Conservation (phyloP, 768 basidiomycete species). For the Rubroboletus satanas region DNA sequence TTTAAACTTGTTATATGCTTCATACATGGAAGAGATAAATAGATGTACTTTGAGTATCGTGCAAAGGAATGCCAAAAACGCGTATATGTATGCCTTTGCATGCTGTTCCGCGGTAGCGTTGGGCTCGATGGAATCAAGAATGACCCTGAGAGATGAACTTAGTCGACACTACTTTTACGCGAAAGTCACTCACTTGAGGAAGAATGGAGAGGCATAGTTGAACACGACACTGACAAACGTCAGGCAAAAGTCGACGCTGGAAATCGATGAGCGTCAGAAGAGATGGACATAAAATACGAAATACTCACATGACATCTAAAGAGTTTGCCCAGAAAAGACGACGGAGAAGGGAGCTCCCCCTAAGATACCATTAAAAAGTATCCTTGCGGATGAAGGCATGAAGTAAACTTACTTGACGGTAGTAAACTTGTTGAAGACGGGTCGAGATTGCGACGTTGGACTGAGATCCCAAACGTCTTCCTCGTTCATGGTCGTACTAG, state of each 20-base stretch:
- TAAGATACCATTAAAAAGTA: slow-evolving; percentile 3
- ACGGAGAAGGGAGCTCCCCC: slow-evolving; percentile 36
- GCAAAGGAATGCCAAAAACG: slow-evolving; percentile 67
- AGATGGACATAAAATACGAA: neutral
- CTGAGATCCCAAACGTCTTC: slow-evolving; percentile 70
- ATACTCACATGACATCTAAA: slow-evolving; percentile 38
- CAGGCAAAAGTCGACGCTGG: slow-evolving; percentile 59
- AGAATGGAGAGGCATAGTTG: slow-evolving; percentile 81
- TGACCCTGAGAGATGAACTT: slow-evolving; percentile 36
- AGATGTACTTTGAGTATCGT: slow-evolving; percentile 32
- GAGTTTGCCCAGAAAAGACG: slow-evolving; percentile 45
- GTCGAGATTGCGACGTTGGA: slow-evolving; percentile 61
- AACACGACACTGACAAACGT: slow-evolving; percentile 68
- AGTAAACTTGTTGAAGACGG: slow-evolving; percentile 52
- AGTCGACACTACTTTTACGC: neutral
- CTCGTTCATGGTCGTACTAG: slow-evolving; percentile 56
- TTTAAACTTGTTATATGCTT: neutral
- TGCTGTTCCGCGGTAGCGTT: slow-evolving; percentile 46
- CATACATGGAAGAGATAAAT: neutral
- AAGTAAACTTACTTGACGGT: slow-evolving; percentile 18
- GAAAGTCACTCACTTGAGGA: slow-evolving; percentile 57
- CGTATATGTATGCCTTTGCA: slow-evolving; percentile 70
- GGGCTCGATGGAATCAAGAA: slow-evolving; percentile 53
- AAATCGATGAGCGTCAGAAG: neutral
- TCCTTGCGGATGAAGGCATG: neutral